Conservation (phyloP, 352 stramenopile genomes). For the Phytophthora pisi region DNA sequence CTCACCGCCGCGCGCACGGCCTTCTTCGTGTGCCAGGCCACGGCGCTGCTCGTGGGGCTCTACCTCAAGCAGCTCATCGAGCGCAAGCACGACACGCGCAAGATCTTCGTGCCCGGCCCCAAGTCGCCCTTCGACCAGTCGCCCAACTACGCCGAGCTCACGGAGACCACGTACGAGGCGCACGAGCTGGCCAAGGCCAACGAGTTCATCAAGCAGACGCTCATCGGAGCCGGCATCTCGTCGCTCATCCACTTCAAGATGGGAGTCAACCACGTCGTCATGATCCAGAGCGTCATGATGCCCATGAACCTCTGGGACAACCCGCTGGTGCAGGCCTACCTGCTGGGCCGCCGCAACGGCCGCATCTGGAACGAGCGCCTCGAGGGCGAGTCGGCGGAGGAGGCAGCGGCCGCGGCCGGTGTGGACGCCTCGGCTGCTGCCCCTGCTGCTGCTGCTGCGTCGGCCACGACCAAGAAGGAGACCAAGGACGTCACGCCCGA, state of each 20-base stretch:
- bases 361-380: slow-evolving; percentile 85
- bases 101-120: slow-evolving; percentile 72
- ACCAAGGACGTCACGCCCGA: slow-evolving; percentile 48
- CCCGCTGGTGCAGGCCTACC: slow-evolving; percentile 72
- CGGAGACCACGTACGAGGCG: slow-evolving; percentile 77
- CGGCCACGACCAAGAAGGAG: slow-evolving; percentile 29
- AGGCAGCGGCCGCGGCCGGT: slow-evolving; percentile 37
- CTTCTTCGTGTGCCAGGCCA: slow-evolving; percentile 67
- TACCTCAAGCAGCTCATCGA: slow-evolving; percentile 81
- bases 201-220: slow-evolving; percentile 86
- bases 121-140: slow-evolving; percentile 84
- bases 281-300: slow-evolving; percentile 88
- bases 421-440: slow-evolving; percentile 9
- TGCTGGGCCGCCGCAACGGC: slow-evolving; percentile 63
- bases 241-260: slow-evolving; percentile 86
- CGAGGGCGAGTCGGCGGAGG: slow-evolving; percentile 73
- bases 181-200: slow-evolving; percentile 76
- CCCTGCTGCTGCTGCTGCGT: slow-evolving; percentile 1
- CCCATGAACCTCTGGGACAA: slow-evolving; percentile 88
- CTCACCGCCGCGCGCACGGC: slow-evolving; percentile 65
- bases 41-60: slow-evolving; percentile 64
- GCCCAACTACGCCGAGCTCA: slow-evolving; percentile 80
- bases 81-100: slow-evolving; percentile 78
- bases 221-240: slow-evolving; percentile 79
- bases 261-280: slow-evolving; percentile 87